These are phyloP conservation scores for Stenocarpella maydis DNA, from an alignment of 2,329 filamentous ascomycete species.

Conservation along the genomic window DNA sequence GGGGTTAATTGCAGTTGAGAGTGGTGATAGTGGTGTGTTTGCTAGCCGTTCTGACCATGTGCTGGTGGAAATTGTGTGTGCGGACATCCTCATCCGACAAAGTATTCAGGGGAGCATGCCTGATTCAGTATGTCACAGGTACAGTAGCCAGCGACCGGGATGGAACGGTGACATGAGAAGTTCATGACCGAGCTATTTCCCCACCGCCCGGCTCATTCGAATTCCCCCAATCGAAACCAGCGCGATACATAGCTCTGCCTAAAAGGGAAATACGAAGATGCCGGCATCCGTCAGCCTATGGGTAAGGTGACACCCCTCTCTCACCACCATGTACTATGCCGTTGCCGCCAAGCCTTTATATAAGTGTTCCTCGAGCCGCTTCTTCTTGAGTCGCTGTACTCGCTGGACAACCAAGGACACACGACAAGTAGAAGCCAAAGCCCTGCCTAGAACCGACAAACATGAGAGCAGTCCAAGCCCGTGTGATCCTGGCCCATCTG, in stretches of 20 bases:
- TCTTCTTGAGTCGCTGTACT: neutral
- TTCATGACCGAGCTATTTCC: neutral
- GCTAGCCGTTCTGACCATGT: no score
- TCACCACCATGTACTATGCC: neutral
- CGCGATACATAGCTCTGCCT: neutral
- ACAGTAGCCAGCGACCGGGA: neutral
- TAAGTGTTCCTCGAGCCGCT: neutral
- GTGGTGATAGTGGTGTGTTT: no score
- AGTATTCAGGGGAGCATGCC: neutral
- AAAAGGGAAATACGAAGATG: constrained; percentile 11
- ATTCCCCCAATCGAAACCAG: neutral
- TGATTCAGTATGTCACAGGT: neutral
- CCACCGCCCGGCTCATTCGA: constrained; percentile 5
- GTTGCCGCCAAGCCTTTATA: neutral
- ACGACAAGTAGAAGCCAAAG: neutral
- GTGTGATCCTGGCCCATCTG: neutral
- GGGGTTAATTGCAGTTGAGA: no score
- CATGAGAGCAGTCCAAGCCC: neutral
- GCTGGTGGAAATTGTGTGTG: no score
- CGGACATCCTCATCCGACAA: no score
- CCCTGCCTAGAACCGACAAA: neutral
- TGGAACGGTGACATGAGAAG: neutral
- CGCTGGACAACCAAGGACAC: neutral
- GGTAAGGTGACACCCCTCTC: neutral
- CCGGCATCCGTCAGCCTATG: neutral